phyloP scores from a whole-genome alignment of 129 eudicot genomes.

The Flaveria robusta region DNA sequence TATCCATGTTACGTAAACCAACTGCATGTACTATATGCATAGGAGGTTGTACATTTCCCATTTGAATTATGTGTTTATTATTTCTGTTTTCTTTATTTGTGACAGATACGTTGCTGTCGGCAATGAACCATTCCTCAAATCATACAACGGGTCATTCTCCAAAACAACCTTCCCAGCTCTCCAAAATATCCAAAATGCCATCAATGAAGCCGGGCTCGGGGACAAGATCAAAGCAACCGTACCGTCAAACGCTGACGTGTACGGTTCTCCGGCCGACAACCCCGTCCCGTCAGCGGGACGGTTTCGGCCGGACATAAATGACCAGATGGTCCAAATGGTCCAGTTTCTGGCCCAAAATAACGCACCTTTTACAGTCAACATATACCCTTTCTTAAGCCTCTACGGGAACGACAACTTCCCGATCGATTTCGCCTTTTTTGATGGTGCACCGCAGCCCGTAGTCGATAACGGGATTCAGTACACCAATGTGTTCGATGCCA shows the following conservation, averaged over 20 bases:
- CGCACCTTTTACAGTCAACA: conserved; percentile 35
- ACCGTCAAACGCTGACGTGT: conserved; percentile 44
- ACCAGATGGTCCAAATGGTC: conserved; percentile 26
- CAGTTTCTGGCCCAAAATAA: conserved; percentile 19
- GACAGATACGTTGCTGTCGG: conserved; percentile 48
- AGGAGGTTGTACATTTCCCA: neutral
- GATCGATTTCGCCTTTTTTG: conserved; percentile 64
- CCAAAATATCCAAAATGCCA: conserved; percentile 44
- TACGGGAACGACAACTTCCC: conserved; percentile 31
- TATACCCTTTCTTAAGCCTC: conserved; percentile 38
- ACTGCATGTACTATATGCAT: neutral
- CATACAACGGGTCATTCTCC: conserved; percentile 39
- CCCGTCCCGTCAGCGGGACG: conserved; percentile 34
- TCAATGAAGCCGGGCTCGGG: conserved; percentile 33
- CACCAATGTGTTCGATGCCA: conserved; percentile 89
- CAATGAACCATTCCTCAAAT: conserved; percentile 43
- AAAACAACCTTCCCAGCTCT: conserved; percentile 45
- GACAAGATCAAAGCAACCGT: conserved; percentile 37
- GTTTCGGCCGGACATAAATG: conserved; percentile 36
- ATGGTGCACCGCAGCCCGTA: conserved; percentile 60
- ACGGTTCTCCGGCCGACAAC: conserved; percentile 9
- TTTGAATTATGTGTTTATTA: neutral
- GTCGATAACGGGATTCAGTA: conserved; percentile 60
- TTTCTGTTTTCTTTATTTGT: neutral
- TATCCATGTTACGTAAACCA: neutral